Conservation (phyloP, 257 asterid species). For the Plantago elongata region DNA sequence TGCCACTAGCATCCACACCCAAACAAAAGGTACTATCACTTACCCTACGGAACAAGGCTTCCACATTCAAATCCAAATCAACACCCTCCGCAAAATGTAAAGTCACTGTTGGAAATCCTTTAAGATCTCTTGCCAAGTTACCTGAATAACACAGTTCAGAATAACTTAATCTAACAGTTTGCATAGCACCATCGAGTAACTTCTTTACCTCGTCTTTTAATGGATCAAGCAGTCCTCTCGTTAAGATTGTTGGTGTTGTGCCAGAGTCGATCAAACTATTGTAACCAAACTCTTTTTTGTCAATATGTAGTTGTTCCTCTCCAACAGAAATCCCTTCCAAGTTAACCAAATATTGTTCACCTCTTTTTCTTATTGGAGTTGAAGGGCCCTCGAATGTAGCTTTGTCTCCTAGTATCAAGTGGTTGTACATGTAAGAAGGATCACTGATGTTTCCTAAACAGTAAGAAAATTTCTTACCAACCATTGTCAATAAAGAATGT, state of each 20-base stretch:
- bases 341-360: constrained; percentile 4
- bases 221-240: not conserved
- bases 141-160: not conserved
- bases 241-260: not conserved
- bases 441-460: constrained; percentile 28
- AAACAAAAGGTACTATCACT: not conserved
- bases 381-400: constrained; percentile 20
- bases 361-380: constrained; percentile 5
- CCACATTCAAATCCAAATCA: not conserved
- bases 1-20: not conserved
- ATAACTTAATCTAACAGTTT: not conserved
- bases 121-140: constrained; percentile 6
- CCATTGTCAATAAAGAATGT: constrained; percentile 12
- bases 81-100: not conserved
- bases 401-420: constrained; percentile 21
- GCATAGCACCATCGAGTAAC: not conserved
- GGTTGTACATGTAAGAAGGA: constrained; percentile 27
- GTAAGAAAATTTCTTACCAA: constrained; percentile 22
- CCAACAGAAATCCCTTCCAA: constrained; percentile 19
- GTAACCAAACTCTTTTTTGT: not conserved
- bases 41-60: not conserved
- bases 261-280: constrained; percentile 4
- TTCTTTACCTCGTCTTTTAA: not conserved
- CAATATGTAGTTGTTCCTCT: not conserved
- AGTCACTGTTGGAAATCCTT: constrained; percentile 6